A percentile compares a stretch with the other conserved stretches of the same genome.
Evolutionary conservation across 2,329 filamentous ascomycete genomes (phyloP).

Genomic region (Thielaviopsis musarum): DNA sequence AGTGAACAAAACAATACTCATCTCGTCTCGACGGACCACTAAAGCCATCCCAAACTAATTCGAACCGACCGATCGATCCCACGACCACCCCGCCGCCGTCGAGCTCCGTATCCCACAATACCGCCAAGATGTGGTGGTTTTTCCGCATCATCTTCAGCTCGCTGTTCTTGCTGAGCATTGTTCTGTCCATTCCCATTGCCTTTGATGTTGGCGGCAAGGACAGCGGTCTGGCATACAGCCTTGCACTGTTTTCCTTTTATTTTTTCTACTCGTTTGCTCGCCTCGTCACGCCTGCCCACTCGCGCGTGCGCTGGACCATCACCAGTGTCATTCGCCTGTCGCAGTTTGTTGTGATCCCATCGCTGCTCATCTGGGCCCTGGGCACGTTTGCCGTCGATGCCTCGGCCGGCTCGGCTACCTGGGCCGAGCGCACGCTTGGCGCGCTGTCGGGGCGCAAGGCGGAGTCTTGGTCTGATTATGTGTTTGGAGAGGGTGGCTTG

Average conservation of each 20-base stretch:
- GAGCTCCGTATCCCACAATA: neutral
- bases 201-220: slow-evolving; percentile 96
- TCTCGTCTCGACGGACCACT: neutral
- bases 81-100: neutral
- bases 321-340: slow-evolving; percentile 53
- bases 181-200: slow-evolving; percentile 89
- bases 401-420: slow-evolving; percentile 48
- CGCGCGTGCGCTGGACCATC: slow-evolving; percentile 56
- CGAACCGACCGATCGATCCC: neutral
- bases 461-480: slow-evolving; percentile 61
- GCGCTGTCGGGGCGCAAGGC: slow-evolving; percentile 45
- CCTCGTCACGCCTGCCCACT: slow-evolving; percentile 62
- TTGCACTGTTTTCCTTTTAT: slow-evolving; percentile 80
- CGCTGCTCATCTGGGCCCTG: slow-evolving; percentile 82
- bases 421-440: slow-evolving; percentile 66
- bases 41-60: neutral
- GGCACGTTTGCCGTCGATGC: slow-evolving; percentile 83
- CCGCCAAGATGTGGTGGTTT: slow-evolving; percentile 59
- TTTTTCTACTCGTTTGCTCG: slow-evolving; percentile 70
- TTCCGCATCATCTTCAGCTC: slow-evolving; percentile 64
- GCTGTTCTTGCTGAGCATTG: slow-evolving; percentile 76
- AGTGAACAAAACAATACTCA: neutral
- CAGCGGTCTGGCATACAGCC: slow-evolving; percentile 84
- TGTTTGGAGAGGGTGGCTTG: slow-evolving; percentile 74
- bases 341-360: slow-evolving; percentile 77